These are phyloP conservation scores for Polygonum maritimum DNA, from an alignment of 148 eudicot genomes.

Conservation along the genomic window DNA sequence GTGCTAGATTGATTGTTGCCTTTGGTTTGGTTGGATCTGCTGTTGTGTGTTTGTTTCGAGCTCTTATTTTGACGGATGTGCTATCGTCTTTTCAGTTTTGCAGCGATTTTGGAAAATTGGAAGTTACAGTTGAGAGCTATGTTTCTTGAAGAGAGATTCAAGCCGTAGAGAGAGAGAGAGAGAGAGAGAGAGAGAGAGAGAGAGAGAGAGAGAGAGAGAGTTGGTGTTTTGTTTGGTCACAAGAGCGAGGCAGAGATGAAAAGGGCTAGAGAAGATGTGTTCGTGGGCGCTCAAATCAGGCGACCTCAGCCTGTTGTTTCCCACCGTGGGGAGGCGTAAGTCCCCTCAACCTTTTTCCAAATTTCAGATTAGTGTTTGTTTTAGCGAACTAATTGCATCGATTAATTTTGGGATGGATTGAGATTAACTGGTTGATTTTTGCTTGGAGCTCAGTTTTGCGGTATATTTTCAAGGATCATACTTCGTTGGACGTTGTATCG, in stretches of 20 bases:
- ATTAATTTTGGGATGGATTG: neutral
- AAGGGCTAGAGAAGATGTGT: conserved; percentile 12
- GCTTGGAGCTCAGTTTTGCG: neutral
- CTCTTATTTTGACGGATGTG: conserved; percentile 1
- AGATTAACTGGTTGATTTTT: neutral
- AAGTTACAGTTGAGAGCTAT: neutral
- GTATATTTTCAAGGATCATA: neutral
- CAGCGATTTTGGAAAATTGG: neutral
- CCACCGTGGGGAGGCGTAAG: conserved; percentile 8
- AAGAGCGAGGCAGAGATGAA: neutral
- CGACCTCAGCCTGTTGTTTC: conserved; percentile 4
- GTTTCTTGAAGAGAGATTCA: neutral
- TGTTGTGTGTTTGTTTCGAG: conserved; percentile 8
- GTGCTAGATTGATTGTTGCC: conserved; percentile 5
- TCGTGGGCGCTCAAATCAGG: neutral
- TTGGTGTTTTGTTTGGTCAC: neutral
- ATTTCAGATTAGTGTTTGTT: neutral
- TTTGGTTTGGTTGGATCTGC: conserved; percentile 5
- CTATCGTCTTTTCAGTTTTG: neutral
- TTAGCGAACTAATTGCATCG: neutral
- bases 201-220: neutral
- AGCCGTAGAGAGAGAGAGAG: neutral
- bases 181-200: neutral
- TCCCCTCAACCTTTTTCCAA: neutral
- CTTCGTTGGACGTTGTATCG: neutral